Evolutionary conservation across 352 stramenopile species (phyloP), one percentile per base, ranked within the genome.

Genomic region (Globisporangium nodosum): DNA sequence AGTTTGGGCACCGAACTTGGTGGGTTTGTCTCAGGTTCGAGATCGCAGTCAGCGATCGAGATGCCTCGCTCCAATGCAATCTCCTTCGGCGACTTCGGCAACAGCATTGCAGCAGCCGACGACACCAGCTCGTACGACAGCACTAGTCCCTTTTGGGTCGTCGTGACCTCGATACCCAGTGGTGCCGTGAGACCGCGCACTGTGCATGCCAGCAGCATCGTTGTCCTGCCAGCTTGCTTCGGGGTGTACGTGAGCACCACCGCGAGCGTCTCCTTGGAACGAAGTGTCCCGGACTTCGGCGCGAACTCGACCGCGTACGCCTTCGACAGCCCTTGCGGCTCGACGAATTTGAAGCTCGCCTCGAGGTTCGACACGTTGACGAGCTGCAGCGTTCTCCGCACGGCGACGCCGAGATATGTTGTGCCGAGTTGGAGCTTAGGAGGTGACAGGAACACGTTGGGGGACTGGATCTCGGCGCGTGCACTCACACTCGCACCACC

Each of bases 361-460:
- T 86, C 76, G 21, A 92, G 73, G 50, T 92, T 94, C 24, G 84
- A 94, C 5, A 90, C 70, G 42, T 94, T 94, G 16, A 90, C 60
- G n/a, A 94, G 72, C 30, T 81, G 48, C 47, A 91, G 35, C 0
- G 63, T 77, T 13, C 73, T 60, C 1, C 65, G 69, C 16, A 87
- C 73, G 7, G 67, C 53, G 20, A 90, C 78, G 5, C 76, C 76
- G 42, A 91, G 58, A 59, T 90, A 94, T 7, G 78, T 90, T 5
- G 81, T 81, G 24, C 81, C 81, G 0, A 91, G 56, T 1, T 68
- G 24, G 13, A 92, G 43, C 31, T 69, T 66, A 0, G 73, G 73
- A 0, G 81, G 71, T 16, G 78, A 73, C 7, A 94, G 65, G 56
- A 81, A 92, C 1, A 92, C 81, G 47, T 86, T 88, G 5, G 84